Percentiles rank a stretch among this genome's conserved stretches.
Evolutionary conservation across 805 yeast genomes (phyloP).

Genomic region (Yamadazyma takamatsuzukensis): DNA sequence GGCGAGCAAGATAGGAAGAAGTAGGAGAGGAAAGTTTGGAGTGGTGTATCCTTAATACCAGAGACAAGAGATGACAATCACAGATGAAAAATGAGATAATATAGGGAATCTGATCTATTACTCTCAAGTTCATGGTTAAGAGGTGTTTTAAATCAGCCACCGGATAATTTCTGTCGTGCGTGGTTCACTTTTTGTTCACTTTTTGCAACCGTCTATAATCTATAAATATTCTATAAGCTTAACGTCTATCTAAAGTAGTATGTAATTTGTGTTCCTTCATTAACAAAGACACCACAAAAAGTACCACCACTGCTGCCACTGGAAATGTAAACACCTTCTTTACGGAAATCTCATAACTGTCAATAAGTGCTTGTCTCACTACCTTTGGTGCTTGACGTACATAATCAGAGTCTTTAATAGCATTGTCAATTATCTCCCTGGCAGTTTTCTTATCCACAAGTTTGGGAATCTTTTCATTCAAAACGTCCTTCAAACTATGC

Average conservation of each 20-base stretch:
- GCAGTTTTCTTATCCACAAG: conserved; percentile 34
- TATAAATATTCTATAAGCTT: conserved; percentile 1
- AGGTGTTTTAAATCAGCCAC: too few species aligned
- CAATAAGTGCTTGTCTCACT: conserved; percentile 41
- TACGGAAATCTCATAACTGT: conserved; percentile 50
- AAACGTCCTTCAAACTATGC: conserved; percentile 31
- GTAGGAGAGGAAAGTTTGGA: too few species aligned
- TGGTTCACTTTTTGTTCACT: too few species aligned
- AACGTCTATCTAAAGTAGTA: conserved; percentile 45
- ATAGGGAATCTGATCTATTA: too few species aligned
- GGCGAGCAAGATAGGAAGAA: too few species aligned
- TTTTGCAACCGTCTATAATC: background rate
- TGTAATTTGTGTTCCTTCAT: conserved; percentile 60
- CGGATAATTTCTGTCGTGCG: too few species aligned
- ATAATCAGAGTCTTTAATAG: conserved; percentile 56
- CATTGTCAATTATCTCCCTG: conserved; percentile 43
- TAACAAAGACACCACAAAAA: conserved; percentile 40
- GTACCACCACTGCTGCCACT: conserved; percentile 34
- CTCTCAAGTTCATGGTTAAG: too few species aligned
- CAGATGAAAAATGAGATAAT: too few species aligned
- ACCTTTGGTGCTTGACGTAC: conserved; percentile 50
- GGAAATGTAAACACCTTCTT: conserved; percentile 53
- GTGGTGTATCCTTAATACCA: too few species aligned
- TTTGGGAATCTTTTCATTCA: conserved; percentile 16
- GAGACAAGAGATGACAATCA: too few species aligned